A percentile compares a stretch with the other conserved stretches of the same genome.
Evolutionary conservation across 2,329 filamentous ascomycete genomes (phyloP).

Genomic region (Trichoderma sp.): DNA sequence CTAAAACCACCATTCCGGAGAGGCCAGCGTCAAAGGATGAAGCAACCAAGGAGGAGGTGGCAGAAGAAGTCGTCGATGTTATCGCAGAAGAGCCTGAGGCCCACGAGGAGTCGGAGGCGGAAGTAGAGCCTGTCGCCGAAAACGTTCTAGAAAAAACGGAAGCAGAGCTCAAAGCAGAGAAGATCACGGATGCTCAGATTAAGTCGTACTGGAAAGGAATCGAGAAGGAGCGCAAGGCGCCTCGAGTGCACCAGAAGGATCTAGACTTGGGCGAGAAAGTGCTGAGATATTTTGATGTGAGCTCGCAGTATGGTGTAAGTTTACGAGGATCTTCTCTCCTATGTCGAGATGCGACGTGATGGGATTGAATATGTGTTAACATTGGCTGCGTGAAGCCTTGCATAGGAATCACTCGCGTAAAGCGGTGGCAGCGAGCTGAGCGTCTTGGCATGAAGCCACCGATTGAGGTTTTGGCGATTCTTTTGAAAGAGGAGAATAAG

Average conservation of each 20-base stretch:
- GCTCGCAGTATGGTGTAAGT: constrained; percentile 85
- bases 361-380: neutral
- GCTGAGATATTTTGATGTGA: constrained; percentile 87
- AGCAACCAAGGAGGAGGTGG: constrained; percentile 17
- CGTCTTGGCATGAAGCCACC: constrained; percentile 81
- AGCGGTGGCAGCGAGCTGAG: constrained; percentile 85
- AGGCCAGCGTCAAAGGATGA: constrained; percentile 22
- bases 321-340: neutral
- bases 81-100: constrained; percentile 22
- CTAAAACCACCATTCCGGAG: constrained; percentile 34
- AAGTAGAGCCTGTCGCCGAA: constrained; percentile 28
- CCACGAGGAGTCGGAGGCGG: constrained; percentile 22
- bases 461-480: constrained; percentile 81
- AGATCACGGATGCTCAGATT: constrained; percentile 66
- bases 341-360: neutral
- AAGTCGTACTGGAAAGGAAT: constrained; percentile 73
- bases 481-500: constrained; percentile 66
- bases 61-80: constrained; percentile 9
- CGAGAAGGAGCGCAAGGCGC: constrained; percentile 64
- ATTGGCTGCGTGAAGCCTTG: constrained; percentile 62
- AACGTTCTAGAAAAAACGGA: constrained; percentile 43
- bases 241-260: constrained; percentile 73
- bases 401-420: constrained; percentile 75
- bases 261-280: constrained; percentile 78
- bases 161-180: constrained; percentile 56